phyloP scores from a whole-genome alignment of 495 filamentous ascomycete genomes.

The Penicillium chermesinum region DNA sequence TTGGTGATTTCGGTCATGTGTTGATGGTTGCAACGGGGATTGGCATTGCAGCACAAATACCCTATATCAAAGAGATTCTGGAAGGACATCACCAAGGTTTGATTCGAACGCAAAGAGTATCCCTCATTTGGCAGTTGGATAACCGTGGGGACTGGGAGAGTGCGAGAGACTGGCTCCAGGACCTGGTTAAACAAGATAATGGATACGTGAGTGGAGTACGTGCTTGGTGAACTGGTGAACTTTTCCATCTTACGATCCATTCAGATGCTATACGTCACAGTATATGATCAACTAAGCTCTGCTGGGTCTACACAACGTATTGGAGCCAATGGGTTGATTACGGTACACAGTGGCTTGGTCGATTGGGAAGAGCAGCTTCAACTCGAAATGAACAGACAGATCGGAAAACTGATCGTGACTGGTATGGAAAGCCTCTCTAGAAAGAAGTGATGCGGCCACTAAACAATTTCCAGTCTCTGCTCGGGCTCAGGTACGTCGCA shows the following conservation, averaged over 20 bases:
- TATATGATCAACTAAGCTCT: conserved; percentile 8
- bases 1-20: conserved; percentile 30
- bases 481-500: conserved; percentile 1
- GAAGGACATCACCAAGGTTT: conserved; percentile 22
- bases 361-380: conserved; percentile 6
- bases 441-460: not conserved
- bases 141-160: conserved; percentile 18
- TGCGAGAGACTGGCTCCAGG: conserved; percentile 15
- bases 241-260: not conserved
- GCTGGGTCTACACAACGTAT: conserved; percentile 1
- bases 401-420: conserved; percentile 22
- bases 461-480: conserved; percentile 7
- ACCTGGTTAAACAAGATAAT: conserved; percentile 16
- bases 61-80: conserved; percentile 34
- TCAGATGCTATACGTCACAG: conserved; percentile 10
- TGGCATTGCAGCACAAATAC: conserved; percentile 32
- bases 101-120: conserved; percentile 26
- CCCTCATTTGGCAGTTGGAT: conserved; percentile 29
- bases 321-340: conserved; percentile 8
- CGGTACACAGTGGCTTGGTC: conserved; percentile 4
- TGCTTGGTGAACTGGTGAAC: not conserved
- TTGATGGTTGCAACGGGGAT: conserved; percentile 34
- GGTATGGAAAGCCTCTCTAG: conserved; percentile 4
- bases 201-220: conserved; percentile 11
- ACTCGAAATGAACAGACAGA: conserved; percentile 2